phyloP scores from a whole-genome alignment of 2,329 filamentous ascomycete genomes.

The Neopestalotiopsis sp. region DNA sequence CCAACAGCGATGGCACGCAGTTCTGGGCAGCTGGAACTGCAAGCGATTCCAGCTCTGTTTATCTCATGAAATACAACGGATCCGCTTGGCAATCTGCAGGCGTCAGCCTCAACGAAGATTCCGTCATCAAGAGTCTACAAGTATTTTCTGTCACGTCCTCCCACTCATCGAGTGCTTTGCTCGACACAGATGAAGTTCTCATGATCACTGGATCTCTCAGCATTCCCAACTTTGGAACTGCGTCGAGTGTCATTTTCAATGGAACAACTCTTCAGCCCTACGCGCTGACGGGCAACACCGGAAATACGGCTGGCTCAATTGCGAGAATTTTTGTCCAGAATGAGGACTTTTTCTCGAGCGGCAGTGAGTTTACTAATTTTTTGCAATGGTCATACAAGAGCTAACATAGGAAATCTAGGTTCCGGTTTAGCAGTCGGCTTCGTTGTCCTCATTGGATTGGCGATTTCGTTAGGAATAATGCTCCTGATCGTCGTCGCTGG shows the following conservation, averaged over 20 bases:
- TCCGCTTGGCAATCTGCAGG: slow-evolving; percentile 71
- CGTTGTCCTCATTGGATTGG: slow-evolving; percentile 80
- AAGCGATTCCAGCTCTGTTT: slow-evolving; percentile 67
- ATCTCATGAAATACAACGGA: slow-evolving; percentile 83
- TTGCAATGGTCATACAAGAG: slow-evolving; percentile 2
- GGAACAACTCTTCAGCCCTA: slow-evolving; percentile 81
- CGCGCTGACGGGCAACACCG: slow-evolving; percentile 73
- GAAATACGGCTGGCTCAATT: slow-evolving; percentile 73
- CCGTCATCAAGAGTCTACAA: slow-evolving; percentile 79
- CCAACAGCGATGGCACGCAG: slow-evolving; percentile 71
- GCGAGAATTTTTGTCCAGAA: slow-evolving; percentile 84
- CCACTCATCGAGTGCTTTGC: slow-evolving; percentile 67
- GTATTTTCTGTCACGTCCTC: slow-evolving; percentile 73
- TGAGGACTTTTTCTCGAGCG: slow-evolving; percentile 72
- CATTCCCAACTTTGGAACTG: slow-evolving; percentile 77
- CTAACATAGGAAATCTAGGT: slow-evolving; percentile 38
- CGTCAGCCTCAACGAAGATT: slow-evolving; percentile 65
- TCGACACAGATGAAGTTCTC: slow-evolving; percentile 72
- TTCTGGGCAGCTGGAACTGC: slow-evolving; percentile 83
- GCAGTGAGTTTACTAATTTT: slow-evolving; percentile 53
- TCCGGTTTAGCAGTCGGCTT: slow-evolving; percentile 73
- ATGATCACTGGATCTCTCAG: slow-evolving; percentile 85
- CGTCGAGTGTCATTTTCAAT: slow-evolving; percentile 87
- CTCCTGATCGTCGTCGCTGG: slow-evolving; percentile 79
- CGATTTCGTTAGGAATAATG: slow-evolving; percentile 77